These are phyloP conservation scores for Fusarium heterosporum DNA, from an alignment of 2,329 filamentous ascomycete species.

Conservation along the genomic window DNA sequence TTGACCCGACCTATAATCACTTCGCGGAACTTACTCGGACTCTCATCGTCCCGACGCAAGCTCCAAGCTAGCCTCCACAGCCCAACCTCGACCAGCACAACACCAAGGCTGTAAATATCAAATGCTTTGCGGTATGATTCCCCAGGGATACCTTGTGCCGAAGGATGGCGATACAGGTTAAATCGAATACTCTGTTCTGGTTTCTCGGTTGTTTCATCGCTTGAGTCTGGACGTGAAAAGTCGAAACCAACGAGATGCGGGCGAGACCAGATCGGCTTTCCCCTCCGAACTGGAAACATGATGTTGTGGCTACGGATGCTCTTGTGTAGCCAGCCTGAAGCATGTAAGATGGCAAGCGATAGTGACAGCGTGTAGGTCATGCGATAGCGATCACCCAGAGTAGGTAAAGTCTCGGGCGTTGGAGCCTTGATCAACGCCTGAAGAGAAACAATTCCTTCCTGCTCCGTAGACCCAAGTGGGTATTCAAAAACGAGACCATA, in stretches of 20 bases:
- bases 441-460: not conserved
- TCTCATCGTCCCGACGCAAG: constrained; percentile 7
- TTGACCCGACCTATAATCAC: not conserved
- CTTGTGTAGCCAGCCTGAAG: constrained; percentile 20
- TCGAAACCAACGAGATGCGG: constrained; percentile 18
- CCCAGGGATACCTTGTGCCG: constrained; percentile 7
- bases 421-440: not conserved
- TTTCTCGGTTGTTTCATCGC: constrained; percentile 11
- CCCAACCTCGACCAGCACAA: constrained; percentile 17
- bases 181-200: not conserved
- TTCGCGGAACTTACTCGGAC: constrained; percentile 2
- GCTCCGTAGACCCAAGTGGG: not conserved
- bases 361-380: not conserved
- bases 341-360: not conserved
- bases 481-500: constrained; percentile 2
- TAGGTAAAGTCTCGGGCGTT: constrained; percentile 1
- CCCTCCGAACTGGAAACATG: not conserved
- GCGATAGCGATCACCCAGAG: constrained; percentile 7
- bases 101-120: constrained; percentile 21
- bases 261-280: constrained; percentile 2
- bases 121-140: constrained; percentile 8
- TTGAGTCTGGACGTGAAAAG: constrained; percentile 4
- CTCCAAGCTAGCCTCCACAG: constrained; percentile 1
- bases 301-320: constrained; percentile 21
- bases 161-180: constrained; percentile 16